phyloP scores from a whole-genome alignment of 2,329 filamentous ascomycete species.

The Botrytis byssoidea region DNA sequence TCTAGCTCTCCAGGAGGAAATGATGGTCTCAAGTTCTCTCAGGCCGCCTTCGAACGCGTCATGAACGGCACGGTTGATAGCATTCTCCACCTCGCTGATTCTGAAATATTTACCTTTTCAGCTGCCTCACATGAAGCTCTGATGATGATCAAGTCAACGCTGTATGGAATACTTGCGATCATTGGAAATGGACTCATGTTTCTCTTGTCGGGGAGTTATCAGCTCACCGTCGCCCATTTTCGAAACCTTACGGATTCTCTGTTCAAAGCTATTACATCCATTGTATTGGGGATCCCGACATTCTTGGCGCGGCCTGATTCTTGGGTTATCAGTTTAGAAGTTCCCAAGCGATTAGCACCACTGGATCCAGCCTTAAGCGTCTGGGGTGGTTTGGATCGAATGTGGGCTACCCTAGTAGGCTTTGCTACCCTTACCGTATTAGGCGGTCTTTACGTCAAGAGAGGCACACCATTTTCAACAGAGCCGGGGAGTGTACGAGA shows the following conservation, averaged over 20 bases:
- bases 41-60: constrained; percentile 41
- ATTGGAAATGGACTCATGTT: constrained; percentile 45
- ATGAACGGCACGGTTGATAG: constrained; percentile 51
- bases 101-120: constrained; percentile 74
- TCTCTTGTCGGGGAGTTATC: constrained; percentile 47
- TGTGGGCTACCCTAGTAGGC: constrained; percentile 73
- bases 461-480: constrained; percentile 66
- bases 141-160: constrained; percentile 55
- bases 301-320: constrained; percentile 48
- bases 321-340: constrained; percentile 58
- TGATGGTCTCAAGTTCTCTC: constrained; percentile 31
- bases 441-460: constrained; percentile 76
- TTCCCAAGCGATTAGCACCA: constrained; percentile 41
- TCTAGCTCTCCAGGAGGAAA: constrained; percentile 18
- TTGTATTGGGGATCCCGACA: constrained; percentile 40
- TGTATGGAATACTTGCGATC: constrained; percentile 45
- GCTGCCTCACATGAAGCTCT: constrained; percentile 72
- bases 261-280: not conserved
- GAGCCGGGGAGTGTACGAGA: constrained; percentile 52
- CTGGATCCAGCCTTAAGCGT: constrained; percentile 59
- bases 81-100: constrained; percentile 45
- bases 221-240: constrained; percentile 28
- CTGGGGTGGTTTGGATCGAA: constrained; percentile 65
- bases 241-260: not conserved
- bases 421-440: constrained; percentile 74